Conservation (phyloP, 2,329 filamentous ascomycete genomes). For the Talaromyces amestolkiae region DNA sequence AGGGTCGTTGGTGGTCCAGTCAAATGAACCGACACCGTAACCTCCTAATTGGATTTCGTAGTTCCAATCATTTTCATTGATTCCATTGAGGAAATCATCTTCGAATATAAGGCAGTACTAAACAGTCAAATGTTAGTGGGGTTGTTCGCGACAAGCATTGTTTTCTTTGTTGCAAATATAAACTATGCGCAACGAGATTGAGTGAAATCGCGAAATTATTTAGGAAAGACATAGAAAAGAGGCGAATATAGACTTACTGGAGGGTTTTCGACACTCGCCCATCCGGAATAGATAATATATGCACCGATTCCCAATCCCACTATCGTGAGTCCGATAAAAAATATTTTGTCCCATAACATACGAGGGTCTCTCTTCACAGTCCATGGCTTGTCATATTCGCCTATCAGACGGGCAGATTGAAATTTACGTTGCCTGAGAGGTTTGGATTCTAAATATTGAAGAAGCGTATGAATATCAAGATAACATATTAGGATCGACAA, state of each 20-base stretch:
- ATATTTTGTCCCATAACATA: slow-evolving; percentile 19
- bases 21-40: slow-evolving; percentile 17
- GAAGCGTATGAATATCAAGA: background rate
- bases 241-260: background rate
- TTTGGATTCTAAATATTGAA: slow-evolving; percentile 9
- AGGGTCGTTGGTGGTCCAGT: slow-evolving; percentile 18
- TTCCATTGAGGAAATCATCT: slow-evolving; percentile 16
- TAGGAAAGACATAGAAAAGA: background rate
- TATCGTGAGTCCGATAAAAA: slow-evolving; percentile 17
- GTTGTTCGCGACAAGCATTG: background rate
- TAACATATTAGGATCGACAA: background rate
- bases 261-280: slow-evolving; percentile 17
- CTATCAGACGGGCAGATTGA: slow-evolving; percentile 16
- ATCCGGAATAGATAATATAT: slow-evolving; percentile 16
- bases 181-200: background rate
- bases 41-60: slow-evolving; percentile 17
- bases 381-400: slow-evolving; percentile 18
- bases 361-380: slow-evolving; percentile 17
- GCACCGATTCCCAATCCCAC: slow-evolving; percentile 15
- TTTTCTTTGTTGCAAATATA: background rate
- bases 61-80: slow-evolving; percentile 17
- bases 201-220: background rate
- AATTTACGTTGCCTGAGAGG: slow-evolving; percentile 19
- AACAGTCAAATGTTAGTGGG: background rate
- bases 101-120: slow-evolving; percentile 19